Evolutionary conservation across 345 rosid species (phyloP).

Genomic region (Sisymbrium altissimum): DNA sequence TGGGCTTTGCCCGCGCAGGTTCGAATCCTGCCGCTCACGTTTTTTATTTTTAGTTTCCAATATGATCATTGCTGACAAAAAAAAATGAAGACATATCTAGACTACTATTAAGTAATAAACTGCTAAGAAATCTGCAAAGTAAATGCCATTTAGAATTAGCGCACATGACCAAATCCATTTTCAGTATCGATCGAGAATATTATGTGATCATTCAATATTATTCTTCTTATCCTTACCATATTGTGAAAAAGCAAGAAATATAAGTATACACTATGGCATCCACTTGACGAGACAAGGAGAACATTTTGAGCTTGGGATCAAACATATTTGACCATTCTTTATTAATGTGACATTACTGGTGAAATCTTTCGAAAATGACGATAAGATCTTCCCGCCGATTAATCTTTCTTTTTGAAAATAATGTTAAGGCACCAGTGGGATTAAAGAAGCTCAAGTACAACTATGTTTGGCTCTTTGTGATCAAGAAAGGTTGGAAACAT

Average conservation of each 20-base stretch:
- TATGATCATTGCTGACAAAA: neutral
- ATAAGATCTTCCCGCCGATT: conserved; percentile 18
- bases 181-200: conserved; percentile 7
- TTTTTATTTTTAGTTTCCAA: neutral
- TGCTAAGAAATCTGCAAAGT: neutral
- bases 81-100: neutral
- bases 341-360: conserved; percentile 22
- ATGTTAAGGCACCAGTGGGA: neutral
- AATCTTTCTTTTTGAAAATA: conserved; percentile 19
- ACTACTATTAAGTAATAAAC: neutral
- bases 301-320: conserved; percentile 9
- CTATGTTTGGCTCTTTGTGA: conserved; percentile 18
- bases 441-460: neutral
- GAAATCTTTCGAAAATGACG: conserved; percentile 12
- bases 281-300: conserved; percentile 25
- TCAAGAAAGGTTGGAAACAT: conserved; percentile 7
- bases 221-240: neutral
- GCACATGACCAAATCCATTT: neutral
- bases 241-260: neutral
- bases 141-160: neutral
- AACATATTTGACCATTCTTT: conserved; percentile 25
- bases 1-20: conserved; percentile 93
- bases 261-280: neutral
- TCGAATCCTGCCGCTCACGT: conserved; percentile 62
- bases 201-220: neutral